Evolutionary conservation across 768 basidiomycete species (phyloP).

Genomic region (Butyriboletus loyo): DNA sequence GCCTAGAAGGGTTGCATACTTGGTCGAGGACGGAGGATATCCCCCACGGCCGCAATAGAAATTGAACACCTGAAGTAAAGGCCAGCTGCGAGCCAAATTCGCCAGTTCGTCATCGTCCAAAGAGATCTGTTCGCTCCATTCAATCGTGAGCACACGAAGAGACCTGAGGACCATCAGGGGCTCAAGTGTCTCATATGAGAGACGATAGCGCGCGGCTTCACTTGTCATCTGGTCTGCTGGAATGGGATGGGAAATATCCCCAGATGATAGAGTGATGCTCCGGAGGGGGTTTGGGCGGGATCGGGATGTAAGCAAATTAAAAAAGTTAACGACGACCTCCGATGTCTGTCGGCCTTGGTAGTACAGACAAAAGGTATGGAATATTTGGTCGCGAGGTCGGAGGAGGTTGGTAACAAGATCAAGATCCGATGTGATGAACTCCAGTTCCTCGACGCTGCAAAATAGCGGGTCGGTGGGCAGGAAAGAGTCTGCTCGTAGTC

Average conservation of each 20-base stretch:
- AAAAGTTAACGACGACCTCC: not conserved
- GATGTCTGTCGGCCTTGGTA: not conserved
- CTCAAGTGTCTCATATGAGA: constrained; percentile 5
- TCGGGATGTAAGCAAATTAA: constrained; percentile 3
- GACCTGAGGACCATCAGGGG: constrained; percentile 1
- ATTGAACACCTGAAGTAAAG: not conserved
- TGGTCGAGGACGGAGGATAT: constrained; percentile 3
- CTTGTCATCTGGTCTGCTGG: not conserved
- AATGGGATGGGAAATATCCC: not conserved
- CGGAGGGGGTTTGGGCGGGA: not conserved
- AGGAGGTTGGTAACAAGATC: constrained; percentile 8
- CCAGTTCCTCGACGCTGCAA: not conserved
- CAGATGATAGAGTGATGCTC: not conserved
- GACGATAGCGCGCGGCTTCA: not conserved
- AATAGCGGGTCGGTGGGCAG: not conserved
- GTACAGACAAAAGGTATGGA: constrained; percentile 4
- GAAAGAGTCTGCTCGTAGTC: not conserved
- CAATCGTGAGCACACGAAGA: constrained; percentile 4
- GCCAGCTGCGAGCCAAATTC: constrained; percentile 6
- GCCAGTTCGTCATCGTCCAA: constrained; percentile 7
- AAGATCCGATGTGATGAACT: constrained; percentile 2
- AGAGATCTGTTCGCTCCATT: constrained; percentile 11
- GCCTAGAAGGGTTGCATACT: constrained; percentile 6
- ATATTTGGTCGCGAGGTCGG: constrained; percentile 3
- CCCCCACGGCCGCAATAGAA: constrained; percentile 5